Conservation (phyloP, 495 filamentous ascomycete genomes). For the Neurospora hispaniola region DNA sequence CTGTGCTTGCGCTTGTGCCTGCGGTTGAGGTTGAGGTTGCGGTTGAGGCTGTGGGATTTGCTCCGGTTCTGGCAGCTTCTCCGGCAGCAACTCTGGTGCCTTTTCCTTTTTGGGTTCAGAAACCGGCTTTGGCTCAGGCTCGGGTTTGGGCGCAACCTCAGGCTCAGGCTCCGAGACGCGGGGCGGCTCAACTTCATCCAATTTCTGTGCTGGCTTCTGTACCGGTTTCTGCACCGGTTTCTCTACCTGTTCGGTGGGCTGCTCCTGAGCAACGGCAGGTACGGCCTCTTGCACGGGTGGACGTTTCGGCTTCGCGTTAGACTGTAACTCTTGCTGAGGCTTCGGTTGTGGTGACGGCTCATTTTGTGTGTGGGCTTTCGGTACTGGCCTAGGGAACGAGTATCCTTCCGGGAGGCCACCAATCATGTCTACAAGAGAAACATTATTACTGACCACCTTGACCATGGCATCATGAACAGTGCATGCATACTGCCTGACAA, state of each 20-base stretch:
- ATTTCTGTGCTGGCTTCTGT: background rate
- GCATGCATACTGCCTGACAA: slow-evolving; percentile 22
- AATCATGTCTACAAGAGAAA: slow-evolving; percentile 21
- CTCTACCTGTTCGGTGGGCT: background rate
- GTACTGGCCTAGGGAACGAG: slow-evolving; percentile 12
- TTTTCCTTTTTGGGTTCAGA: background rate
- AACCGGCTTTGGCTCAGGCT: background rate
- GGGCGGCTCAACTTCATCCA: background rate
- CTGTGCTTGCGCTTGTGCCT: background rate
- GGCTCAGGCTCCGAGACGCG: background rate
- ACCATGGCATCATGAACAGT: slow-evolving; percentile 24
- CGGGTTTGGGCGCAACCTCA: background rate
- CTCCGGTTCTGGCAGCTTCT: background rate
- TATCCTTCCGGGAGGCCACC: slow-evolving; percentile 21
- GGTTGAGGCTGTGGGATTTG: background rate
- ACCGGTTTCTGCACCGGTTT: background rate
- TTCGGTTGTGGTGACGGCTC: slow-evolving; percentile 1
- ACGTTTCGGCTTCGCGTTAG: background rate
- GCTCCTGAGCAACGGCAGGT: background rate
- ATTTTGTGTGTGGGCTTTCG: background rate
- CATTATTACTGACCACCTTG: slow-evolving; percentile 24
- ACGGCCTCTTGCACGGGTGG: slow-evolving; percentile 1
- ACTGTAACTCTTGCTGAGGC: background rate
- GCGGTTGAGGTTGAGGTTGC: background rate
- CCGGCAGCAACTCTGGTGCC: background rate